Evolutionary conservation across 2,329 filamentous ascomycete genomes (phyloP).

Genomic region (Aspergillus aculeatus): DNA sequence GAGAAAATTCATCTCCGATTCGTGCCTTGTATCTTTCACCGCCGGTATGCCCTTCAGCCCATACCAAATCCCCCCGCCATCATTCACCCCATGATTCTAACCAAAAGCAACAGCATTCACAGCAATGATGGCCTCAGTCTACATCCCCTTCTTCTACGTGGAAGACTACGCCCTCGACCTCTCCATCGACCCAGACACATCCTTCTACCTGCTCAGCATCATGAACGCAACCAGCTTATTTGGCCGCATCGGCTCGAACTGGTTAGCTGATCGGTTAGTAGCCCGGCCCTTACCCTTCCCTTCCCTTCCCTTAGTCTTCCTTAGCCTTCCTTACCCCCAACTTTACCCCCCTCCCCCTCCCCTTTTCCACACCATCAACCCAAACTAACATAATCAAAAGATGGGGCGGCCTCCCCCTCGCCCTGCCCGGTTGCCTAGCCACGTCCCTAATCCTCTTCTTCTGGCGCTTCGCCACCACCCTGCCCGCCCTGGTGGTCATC

Average conservation of each 20-base stretch:
- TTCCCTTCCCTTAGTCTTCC: no score
- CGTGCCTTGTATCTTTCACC: background rate
- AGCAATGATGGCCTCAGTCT: background rate
- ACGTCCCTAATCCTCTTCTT: background rate
- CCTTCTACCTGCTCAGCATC: constrained; percentile 40
- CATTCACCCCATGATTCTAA: background rate
- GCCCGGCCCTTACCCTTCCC: no score
- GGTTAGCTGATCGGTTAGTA: background rate
- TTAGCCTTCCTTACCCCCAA: no score
- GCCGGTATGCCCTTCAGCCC: background rate
- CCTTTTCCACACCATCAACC: no score
- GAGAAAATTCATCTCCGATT: background rate
- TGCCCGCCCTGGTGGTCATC: constrained; percentile 29
- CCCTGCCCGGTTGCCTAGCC: background rate
- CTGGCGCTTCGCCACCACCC: constrained; percentile 14
- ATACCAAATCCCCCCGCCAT: no score
- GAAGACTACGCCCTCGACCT: constrained; percentile 39
- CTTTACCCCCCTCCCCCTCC: no score
- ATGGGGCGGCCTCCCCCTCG: background rate
- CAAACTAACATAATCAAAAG: background rate
- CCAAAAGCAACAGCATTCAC: constrained; percentile 37
- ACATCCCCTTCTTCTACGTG: constrained; percentile 12
- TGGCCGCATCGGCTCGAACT: constrained; percentile 38
- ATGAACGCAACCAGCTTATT: constrained; percentile 50
- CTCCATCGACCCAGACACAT: constrained; percentile 38